Evolutionary conservation across 1,284 basidiomycete genomes (phyloP), one percentile per base, ranked within the genome.

Genomic region (Trametes sp.): DNA sequence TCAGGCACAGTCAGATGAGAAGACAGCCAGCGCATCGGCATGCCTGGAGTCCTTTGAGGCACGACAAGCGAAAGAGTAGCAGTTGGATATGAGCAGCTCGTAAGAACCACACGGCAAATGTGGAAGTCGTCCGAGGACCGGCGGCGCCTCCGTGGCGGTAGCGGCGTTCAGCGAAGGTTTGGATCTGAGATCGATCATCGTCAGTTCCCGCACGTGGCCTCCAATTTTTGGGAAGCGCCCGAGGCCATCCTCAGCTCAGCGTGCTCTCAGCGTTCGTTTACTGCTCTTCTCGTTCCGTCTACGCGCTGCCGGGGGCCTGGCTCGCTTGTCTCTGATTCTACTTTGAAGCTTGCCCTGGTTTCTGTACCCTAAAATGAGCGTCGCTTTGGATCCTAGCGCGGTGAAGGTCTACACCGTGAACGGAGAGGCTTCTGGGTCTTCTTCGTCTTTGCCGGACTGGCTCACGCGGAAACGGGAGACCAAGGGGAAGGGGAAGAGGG

Each of bases 331-430:
- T n/a, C n/a, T n/a, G n/a, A n/a, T n/a, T n/a, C n/a, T n/a, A n/a
- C n/a, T n/a, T n/a, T n/a, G n/a, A n/a, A n/a, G n/a, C n/a, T n/a
- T n/a, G n/a, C n/a, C n/a, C n/a, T n/a, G n/a, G n/a, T n/a, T n/a
- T n/a, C n/a, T n/a, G n/a, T n/a, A n/a, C n/a, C n/a, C n/a, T n/a
- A n/a, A n/a, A n/a, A 70, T 70, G 70, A 68, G 62, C 23, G 62
- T 62, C 16, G 54, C 70, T 7, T 65, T 69, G 21, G 77, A 78
- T 59, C 72, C 76, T 13, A 73, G 69, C 48, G 67, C 75, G 24
- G 90, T 94, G 61, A 94, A 92, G 74, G 89, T 95, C 44, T 96
- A 96, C 80, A 96, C 94, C 14, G 93, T 96, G 72, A 96, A 96
- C 73, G 94, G 94, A 28, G 87, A 92, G 16, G 84, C 90, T 10